Evolutionary conservation across 2,329 filamentous ascomycete species (phyloP), one percentile per base, ranked within the genome.

Genomic region (Parastagonospora avenae): DNA sequence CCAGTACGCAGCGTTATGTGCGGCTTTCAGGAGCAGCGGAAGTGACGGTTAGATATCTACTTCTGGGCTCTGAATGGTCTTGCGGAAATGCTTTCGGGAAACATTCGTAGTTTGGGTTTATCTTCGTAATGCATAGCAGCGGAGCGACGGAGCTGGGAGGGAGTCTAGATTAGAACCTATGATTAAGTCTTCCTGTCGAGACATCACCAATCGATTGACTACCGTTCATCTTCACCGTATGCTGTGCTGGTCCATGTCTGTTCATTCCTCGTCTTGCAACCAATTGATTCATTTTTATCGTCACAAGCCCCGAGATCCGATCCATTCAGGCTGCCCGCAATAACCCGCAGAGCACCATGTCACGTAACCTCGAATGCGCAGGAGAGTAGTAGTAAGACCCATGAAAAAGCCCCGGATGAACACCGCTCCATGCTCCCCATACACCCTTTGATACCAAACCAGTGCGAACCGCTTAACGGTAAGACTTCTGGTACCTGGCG

Each of bases 401-500:
- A 67, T 66, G 64, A 63, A 67, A 70, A 69, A 68, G 64, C 68
- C 69, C 68, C 68, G 62, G 65, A 70, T 66, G 63, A 70, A 72
- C 69, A 72, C 68, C 67, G 62, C 59, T 67, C 63, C 65, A 70
- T 68, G 63, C 67, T 62, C 57, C 57, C 60, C 54, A 62, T 54
- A 47, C 62, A 55, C 57, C 51, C 44, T 49, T 48, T 37, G 15
- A n/a, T n/a, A n/a, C 35, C 19, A 16, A 14, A 16, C 47, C 45
- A 28, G 19, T 41, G 37, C 38, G 50, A 48, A 47, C 54, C 62
- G 62, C 68, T 91, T 93, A 96, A 92, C 92, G 91, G 88, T 97
- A 96, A 71, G 92, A 96, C 85, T 97, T 97, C 85, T 97, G 93
- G 92, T 91, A 97, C 78, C 92, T 89, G 76, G 93, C 85, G 77